Evolutionary conservation across 768 basidiomycete species (phyloP).

Genomic region (Rhodotorula diobovata): DNA sequence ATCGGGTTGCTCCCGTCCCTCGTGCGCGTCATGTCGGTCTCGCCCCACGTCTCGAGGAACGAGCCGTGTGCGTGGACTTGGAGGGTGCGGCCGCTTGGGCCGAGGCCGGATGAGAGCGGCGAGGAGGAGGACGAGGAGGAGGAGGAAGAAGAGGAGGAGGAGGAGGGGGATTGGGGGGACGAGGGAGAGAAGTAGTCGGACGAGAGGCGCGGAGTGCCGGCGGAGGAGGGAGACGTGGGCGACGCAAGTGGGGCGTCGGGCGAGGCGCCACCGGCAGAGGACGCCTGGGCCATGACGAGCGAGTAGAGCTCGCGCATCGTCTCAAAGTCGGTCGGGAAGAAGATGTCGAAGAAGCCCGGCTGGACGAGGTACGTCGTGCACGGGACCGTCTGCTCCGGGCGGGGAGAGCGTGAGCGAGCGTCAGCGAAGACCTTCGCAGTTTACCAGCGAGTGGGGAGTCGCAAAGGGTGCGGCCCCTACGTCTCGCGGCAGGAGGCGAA

Average conservation of each 20-base stretch:
- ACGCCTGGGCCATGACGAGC: conserved; percentile 55
- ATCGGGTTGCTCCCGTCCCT: conserved; percentile 43
- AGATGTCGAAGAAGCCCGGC: conserved; percentile 96
- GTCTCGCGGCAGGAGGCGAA: too few relatives aligned
- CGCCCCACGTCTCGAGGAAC: conserved; percentile 80
- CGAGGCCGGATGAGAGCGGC: conserved; percentile 50
- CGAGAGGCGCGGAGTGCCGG: conserved; percentile 37
- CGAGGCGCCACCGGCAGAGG: background rate
- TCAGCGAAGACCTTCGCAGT: too few relatives aligned
- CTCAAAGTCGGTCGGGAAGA: conserved; percentile 91
- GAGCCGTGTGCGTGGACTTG: conserved; percentile 81
- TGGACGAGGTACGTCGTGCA: conserved; percentile 85
- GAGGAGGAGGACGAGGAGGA: background rate
- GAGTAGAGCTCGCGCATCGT: conserved; percentile 86
- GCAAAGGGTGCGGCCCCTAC: too few relatives aligned
- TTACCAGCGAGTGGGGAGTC: too few relatives aligned
- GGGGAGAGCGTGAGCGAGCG: background rate
- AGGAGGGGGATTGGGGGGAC: conserved; percentile 22
- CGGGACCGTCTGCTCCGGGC: conserved; percentile 57
- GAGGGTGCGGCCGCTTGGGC: conserved; percentile 60
- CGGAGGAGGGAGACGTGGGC: conserved; percentile 5
- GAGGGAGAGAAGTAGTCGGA: background rate
- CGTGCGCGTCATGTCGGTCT: conserved; percentile 59
- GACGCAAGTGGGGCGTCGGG: conserved; percentile 9
- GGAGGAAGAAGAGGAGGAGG: conserved; percentile 39